Evolutionary conservation across 768 basidiomycete species (phyloP).

Genomic region (Chalciporus sphaerocephalus): DNA sequence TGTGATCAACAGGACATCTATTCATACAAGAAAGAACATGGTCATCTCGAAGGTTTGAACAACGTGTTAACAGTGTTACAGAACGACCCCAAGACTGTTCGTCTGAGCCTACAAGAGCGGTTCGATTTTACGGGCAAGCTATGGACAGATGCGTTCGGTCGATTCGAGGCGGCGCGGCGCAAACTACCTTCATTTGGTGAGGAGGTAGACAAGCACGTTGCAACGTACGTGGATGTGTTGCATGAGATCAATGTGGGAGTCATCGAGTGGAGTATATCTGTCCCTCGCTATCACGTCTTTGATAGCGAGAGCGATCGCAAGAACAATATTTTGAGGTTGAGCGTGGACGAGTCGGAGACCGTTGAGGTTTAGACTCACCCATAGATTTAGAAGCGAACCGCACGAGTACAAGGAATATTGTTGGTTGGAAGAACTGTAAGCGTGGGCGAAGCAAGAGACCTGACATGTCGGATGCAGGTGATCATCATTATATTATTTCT

Average conservation of each 20-base stretch:
- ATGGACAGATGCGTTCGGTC: conserved; percentile 2
- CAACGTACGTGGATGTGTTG: conserved; percentile 8
- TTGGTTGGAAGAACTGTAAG: too few relatives aligned
- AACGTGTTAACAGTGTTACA: background rate
- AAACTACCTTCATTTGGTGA: conserved; percentile 8
- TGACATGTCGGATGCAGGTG: too few relatives aligned
- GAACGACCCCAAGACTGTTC: conserved; percentile 1
- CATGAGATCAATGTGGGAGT: conserved; percentile 6
- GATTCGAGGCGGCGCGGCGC: conserved; percentile 2
- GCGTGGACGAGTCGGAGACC: too few relatives aligned
- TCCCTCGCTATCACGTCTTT: conserved; percentile 11
- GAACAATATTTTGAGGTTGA: conserved; percentile 1
- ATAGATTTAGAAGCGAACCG: too few relatives aligned
- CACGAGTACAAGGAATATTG: too few relatives aligned
- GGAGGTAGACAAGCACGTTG: conserved; percentile 8
- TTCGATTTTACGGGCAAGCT: conserved; percentile 7
- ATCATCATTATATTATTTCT: too few relatives aligned
- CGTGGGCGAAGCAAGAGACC: too few relatives aligned
- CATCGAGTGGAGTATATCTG: conserved; percentile 12
- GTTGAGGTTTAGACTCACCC: too few relatives aligned
- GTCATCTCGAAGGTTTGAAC: background rate
- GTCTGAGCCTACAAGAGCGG: conserved; percentile 12
- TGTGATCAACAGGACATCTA: background rate
- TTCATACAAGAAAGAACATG: background rate
- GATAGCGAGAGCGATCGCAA: conserved; percentile 8